Conservation (phyloP, 2,329 filamentous ascomycete species). For the Colletotrichum endophyticum region DNA sequence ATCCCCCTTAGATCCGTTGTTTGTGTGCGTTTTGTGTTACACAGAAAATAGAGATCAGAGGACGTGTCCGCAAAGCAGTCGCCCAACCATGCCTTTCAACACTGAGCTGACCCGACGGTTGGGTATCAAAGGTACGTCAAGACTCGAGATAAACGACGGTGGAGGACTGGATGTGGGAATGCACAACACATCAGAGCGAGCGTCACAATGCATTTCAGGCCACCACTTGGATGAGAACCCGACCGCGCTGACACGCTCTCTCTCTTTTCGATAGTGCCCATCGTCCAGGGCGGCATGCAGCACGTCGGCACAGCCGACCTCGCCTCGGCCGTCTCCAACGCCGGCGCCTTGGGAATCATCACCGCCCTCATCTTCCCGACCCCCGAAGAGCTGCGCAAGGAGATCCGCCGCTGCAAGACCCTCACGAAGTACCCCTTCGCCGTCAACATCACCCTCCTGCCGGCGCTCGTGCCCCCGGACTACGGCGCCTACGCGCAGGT, state of each 20-base stretch:
- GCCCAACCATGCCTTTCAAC: constrained; percentile 57
- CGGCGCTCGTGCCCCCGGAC: constrained; percentile 86
- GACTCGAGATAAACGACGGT: neutral
- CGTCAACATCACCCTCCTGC: constrained; percentile 94
- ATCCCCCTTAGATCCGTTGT: neutral
- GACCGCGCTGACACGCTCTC: constrained; percentile 4
- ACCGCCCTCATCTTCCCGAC: constrained; percentile 92
- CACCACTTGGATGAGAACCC: neutral
- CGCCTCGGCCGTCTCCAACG: constrained; percentile 77
- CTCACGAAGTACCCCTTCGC: constrained; percentile 84
- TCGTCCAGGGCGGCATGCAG: constrained; percentile 89
- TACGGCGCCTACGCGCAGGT: constrained; percentile 91
- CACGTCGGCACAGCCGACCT: constrained; percentile 83
- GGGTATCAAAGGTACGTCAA: constrained; percentile 54
- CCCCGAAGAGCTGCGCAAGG: constrained; percentile 88
- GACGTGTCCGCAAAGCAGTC: neutral
- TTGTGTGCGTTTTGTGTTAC: neutral
- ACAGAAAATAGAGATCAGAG: neutral
- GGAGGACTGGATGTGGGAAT: neutral
- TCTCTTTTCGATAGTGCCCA: constrained; percentile 60
- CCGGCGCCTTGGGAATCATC: constrained; percentile 83
- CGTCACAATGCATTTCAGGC: neutral
- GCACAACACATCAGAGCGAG: neutral
- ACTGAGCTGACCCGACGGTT: constrained; percentile 63
- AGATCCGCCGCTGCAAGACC: constrained; percentile 85